Conservation (phyloP, 352 stramenopile genomes). For the Pythium rhizo-oryzae region DNA sequence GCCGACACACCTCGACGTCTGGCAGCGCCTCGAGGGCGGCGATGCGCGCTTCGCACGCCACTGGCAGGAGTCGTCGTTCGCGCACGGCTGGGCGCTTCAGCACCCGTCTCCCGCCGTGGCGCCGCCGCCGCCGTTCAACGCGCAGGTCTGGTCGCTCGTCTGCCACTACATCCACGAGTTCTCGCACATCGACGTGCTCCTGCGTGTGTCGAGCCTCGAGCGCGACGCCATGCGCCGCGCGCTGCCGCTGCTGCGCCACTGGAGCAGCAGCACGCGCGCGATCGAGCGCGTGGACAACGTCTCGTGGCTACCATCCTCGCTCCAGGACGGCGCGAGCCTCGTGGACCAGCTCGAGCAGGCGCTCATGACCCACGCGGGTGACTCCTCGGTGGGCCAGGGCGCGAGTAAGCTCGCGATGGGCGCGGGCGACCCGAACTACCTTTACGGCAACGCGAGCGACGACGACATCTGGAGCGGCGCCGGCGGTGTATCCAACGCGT, state of each 20-base stretch:
- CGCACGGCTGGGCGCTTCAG: constrained; percentile 38
- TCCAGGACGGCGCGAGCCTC: constrained; percentile 54
- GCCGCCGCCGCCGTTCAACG: constrained; percentile 34
- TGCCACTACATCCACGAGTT: constrained; percentile 66
- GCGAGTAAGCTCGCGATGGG: constrained; percentile 11
- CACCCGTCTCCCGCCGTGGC: constrained; percentile 23
- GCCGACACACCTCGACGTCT: constrained; percentile 47
- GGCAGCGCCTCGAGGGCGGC: constrained; percentile 45
- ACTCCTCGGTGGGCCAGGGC: background rate
- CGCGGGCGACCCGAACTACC: constrained; percentile 26
- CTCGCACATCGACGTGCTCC: constrained; percentile 38
- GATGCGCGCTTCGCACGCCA: constrained; percentile 36
- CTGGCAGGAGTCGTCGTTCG: constrained; percentile 35
- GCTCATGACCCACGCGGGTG: constrained; percentile 31
- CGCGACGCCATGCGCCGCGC: constrained; percentile 48
- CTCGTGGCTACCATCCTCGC: constrained; percentile 52
- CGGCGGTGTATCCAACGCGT: constrained; percentile 20
- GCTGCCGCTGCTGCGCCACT: constrained; percentile 58
- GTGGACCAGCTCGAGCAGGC: constrained; percentile 61
- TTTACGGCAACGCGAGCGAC: constrained; percentile 22
- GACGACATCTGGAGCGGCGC: constrained; percentile 29
- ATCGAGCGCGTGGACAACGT: constrained; percentile 40
- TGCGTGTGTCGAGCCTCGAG: constrained; percentile 47
- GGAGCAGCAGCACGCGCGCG: constrained; percentile 41
- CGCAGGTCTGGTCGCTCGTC: constrained; percentile 60